These are phyloP conservation scores for Achaetomiella virescens DNA, from an alignment of 495 filamentous ascomycete genomes.

Conservation along the genomic window DNA sequence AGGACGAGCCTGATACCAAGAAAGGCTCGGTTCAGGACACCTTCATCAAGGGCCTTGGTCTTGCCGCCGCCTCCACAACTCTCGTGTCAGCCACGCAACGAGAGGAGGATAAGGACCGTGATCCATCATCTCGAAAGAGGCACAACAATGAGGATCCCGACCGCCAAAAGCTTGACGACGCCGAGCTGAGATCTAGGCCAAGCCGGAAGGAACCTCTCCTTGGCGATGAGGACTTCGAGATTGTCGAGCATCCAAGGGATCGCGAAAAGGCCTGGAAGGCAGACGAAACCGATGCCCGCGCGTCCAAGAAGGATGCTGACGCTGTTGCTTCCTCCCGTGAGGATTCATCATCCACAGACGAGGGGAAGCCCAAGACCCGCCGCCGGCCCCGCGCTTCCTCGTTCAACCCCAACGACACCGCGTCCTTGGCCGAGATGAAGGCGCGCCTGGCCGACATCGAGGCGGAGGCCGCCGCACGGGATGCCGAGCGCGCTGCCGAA, in stretches of 20 bases:
- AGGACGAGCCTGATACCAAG: conserved; percentile 28
- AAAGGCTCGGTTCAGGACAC: conserved; percentile 32
- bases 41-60: conserved; percentile 29
- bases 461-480: background rate
- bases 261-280: conserved; percentile 16
- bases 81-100: conserved; percentile 26
- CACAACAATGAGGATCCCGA: conserved; percentile 4
- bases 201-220: conserved; percentile 23
- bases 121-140: too few relatives aligned
- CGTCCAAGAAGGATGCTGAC: conserved; percentile 8
- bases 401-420: conserved; percentile 49
- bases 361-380: conserved; percentile 23
- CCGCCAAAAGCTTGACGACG: conserved; percentile 10
- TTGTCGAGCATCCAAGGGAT: conserved; percentile 30
- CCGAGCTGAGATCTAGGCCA: conserved; percentile 21
- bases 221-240: conserved; percentile 34
- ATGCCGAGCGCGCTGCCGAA: conserved; percentile 20
- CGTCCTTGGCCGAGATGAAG: conserved; percentile 41
- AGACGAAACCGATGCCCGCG: conserved; percentile 24
- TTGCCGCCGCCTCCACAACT: conserved; percentile 36
- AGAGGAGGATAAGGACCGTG: conserved; percentile 27
- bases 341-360: conserved; percentile 18
- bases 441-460: conserved; percentile 36
- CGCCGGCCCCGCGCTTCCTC: conserved; percentile 31
- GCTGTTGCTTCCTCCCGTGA: conserved; percentile 15